Evolutionary conservation across 2,329 filamentous ascomycete genomes (phyloP).

Genomic region (Rachicladosporium sp.): DNA sequence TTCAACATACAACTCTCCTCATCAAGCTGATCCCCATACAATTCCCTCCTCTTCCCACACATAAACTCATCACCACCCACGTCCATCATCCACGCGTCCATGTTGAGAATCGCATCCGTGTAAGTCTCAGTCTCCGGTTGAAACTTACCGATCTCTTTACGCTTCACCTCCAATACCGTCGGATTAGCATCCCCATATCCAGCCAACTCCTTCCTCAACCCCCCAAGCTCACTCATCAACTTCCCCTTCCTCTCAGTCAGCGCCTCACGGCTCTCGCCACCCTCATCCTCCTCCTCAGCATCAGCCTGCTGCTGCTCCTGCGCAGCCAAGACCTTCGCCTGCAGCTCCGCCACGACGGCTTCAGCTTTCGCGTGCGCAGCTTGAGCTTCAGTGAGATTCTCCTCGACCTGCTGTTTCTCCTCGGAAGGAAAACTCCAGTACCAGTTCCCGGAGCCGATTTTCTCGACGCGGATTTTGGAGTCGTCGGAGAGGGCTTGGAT

Average conservation of each 20-base stretch:
- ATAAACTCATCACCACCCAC: conserved; percentile 18
- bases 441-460: conserved; percentile 61
- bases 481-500: conserved; percentile 51
- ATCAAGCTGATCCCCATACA: too few relatives aligned
- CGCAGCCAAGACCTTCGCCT: conserved; percentile 28
- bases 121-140: conserved; percentile 24
- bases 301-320: conserved; percentile 28
- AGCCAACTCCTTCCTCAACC: conserved; percentile 29
- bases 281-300: conserved; percentile 23
- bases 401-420: conserved; percentile 37
- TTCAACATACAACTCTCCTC: too few relatives aligned
- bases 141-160: conserved; percentile 18
- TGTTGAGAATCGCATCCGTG: conserved; percentile 34
- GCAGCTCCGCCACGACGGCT: conserved; percentile 25
- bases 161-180: conserved; percentile 31
- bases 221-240: conserved; percentile 26
- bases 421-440: conserved; percentile 57
- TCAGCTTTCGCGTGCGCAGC: conserved; percentile 27
- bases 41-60: too few relatives aligned
- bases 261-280: conserved; percentile 24
- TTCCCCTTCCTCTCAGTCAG: conserved; percentile 24
- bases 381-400: conserved; percentile 24
- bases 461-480: conserved; percentile 50
- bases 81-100: conserved; percentile 34
- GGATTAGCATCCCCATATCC: conserved; percentile 36